These are phyloP conservation scores for Chiua virens DNA, from an alignment of 768 basidiomycete genomes.

Conservation along the genomic window DNA sequence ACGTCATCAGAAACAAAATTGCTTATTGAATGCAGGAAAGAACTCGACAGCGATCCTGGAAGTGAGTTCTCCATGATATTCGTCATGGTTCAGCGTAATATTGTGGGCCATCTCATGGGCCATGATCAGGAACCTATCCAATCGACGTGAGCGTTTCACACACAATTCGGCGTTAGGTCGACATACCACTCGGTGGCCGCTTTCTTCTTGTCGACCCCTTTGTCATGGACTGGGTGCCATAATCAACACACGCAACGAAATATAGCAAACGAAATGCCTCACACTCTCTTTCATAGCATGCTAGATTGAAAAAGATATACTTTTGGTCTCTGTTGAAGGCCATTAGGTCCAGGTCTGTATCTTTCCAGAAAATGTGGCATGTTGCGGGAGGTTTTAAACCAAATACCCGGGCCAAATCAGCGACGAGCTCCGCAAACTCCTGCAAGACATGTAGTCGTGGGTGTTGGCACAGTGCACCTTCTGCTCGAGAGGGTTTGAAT, in stretches of 20 bases:
- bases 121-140: slow-evolving; percentile 28
- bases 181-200: slow-evolving; percentile 10
- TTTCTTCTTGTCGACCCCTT: slow-evolving; percentile 1
- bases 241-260: not conserved
- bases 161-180: slow-evolving; percentile 14
- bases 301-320: slow-evolving; percentile 14
- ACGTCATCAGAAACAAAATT: not conserved
- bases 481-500: not conserved
- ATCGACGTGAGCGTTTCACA: not conserved
- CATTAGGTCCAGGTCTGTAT: slow-evolving; percentile 16
- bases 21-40: not conserved
- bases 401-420: slow-evolving; percentile 2
- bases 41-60: slow-evolving; percentile 7
- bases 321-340: slow-evolving; percentile 17
- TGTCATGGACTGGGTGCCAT: not conserved
- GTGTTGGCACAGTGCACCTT: not conserved
- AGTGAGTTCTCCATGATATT: slow-evolving; percentile 25
- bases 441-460: not conserved
- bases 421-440: slow-evolving; percentile 6
- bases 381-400: not conserved
- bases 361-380: slow-evolving; percentile 19
- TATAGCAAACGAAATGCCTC: not conserved
- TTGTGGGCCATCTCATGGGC: slow-evolving; percentile 30
- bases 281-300: slow-evolving; percentile 10
- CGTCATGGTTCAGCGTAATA: slow-evolving; percentile 21